Base-by-base conservation (phyloP, 805 yeast genomes). In the Henningerozyma blattae region DNA sequence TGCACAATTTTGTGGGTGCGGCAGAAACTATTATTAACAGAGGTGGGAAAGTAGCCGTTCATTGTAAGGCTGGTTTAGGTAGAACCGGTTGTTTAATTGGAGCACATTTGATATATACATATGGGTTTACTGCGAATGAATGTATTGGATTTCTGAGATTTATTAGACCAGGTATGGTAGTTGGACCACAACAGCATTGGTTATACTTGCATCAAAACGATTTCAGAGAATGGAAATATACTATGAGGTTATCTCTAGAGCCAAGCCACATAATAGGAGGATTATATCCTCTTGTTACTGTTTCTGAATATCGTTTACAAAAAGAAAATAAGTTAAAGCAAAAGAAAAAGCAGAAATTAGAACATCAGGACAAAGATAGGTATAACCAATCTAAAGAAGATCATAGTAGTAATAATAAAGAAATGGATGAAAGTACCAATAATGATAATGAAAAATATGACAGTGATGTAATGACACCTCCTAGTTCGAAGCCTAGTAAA, bases 101-200 rank as follows among this genome's bases (percentile, higher is more conserved):
- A 5, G 98, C 98, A 0, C 95, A 89, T 58, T 66, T 91, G 44
- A 91, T 91, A 33, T 91, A 91, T 54, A 85, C 95, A 2, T 91
- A 89, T 55, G 96, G 96, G 0, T 91, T 91, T 54, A 91, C 97
- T 4, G 98, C 98, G 3, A 81, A 73, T 54, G 98, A 91, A 58
- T 91, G 95, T 58, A 91, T 91, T 47, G 95, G 89, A 1, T 91
- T 86, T 53, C 82, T 91, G 89, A 71, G 98, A 56, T 82, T 91
- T 72, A 69, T 91, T 42, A 73, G 98, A 45, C 98, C 98, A 0
- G 98, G 98, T 28, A 91, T 91, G 98, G 96, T 91, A n/a, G 98
- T 91, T 20, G 98, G 98, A 0, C 98, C 98, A 2, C 98, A 91
- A 58, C 98, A 91, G 56, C 98, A 91, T 62, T 91, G 98, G 98